Percentiles rank a stretch among this genome's conserved stretches.
Evolutionary conservation across 805 yeast species (phyloP).

Genomic region (Candida mattraensis): DNA sequence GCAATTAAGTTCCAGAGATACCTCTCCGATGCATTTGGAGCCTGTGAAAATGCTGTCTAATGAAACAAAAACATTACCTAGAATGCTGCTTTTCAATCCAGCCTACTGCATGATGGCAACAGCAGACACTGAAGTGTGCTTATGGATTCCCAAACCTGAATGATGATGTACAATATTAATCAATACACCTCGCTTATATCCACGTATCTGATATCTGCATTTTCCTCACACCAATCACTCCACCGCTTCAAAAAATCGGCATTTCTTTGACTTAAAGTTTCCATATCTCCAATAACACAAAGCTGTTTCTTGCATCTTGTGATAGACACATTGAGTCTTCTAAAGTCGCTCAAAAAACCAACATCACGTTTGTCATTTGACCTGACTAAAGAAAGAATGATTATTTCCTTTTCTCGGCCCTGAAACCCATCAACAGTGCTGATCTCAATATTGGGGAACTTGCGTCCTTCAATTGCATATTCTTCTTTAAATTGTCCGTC

Average conservation of each 20-base stretch:
- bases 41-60: conserved; percentile 22
- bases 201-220: conserved; percentile 69
- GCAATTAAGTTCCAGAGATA: conserved; percentile 4
- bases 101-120: conserved; percentile 59
- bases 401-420: conserved; percentile 91
- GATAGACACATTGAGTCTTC: conserved; percentile 90
- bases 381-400: conserved; percentile 77
- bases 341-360: conserved; percentile 77
- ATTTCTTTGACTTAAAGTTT: conserved; percentile 50
- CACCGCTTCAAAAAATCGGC: conserved; percentile 57
- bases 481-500: conserved; percentile 18
- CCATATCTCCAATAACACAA: conserved; percentile 85
- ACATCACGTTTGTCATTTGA: conserved; percentile 69
- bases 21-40: conserved; percentile 8
- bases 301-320: conserved; percentile 86
- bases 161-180: conserved; percentile 3
- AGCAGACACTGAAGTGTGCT: conserved; percentile 52
- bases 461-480: conserved; percentile 11
- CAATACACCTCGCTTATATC: conserved; percentile 41
- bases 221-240: conserved; percentile 68
- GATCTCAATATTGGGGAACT: conserved; percentile 57
- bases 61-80: conserved; percentile 37
- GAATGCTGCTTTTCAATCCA: conserved; percentile 61
- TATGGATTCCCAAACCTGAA: conserved; percentile 45
- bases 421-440: conserved; percentile 96